These are phyloP conservation scores for Metschnikowia noctiluminum DNA, from an alignment of 805 yeast species.

Conservation along the genomic window DNA sequence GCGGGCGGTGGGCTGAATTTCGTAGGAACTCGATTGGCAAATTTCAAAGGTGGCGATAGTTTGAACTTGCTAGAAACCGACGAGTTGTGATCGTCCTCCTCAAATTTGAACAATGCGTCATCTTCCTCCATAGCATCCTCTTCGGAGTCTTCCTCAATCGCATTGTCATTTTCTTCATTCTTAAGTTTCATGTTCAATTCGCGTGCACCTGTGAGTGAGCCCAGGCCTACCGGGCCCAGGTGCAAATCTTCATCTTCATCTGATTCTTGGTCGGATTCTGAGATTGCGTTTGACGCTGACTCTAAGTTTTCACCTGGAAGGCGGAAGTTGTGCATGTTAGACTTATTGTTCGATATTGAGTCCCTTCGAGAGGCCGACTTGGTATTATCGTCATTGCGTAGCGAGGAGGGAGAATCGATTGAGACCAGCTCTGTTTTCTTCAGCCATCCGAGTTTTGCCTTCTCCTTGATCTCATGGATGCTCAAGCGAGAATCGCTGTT, in stretches of 20 bases:
- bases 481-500: conserved; percentile 25
- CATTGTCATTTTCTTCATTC: conserved; percentile 33
- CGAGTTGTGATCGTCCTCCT: conserved; percentile 16
- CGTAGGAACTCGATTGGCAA: conserved; percentile 42
- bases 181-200: conserved; percentile 3
- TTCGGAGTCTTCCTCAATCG: conserved; percentile 33
- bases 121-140: conserved; percentile 35
- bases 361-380: conserved; percentile 36
- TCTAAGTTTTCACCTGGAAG: conserved; percentile 37
- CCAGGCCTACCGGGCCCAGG: conserved; percentile 9
- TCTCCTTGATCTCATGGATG: conserved; percentile 34
- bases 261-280: conserved; percentile 32
- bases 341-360: conserved; percentile 46
- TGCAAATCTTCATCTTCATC: conserved; percentile 26
- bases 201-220: conserved; percentile 11
- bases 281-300: conserved; percentile 20
- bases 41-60: conserved; percentile 35
- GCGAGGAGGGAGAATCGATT: conserved; percentile 9
- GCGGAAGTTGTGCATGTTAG: conserved; percentile 44
- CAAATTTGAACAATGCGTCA: conserved; percentile 26
- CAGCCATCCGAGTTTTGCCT: conserved; percentile 40
- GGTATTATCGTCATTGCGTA: conserved; percentile 17
- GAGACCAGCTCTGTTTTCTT: conserved; percentile 27
- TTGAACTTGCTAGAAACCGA: conserved; percentile 10
- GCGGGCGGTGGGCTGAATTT: conserved; percentile 39